Evolutionary conservation across 2,329 filamentous ascomycete genomes (phyloP).

Genomic region (Fusarium albidum): DNA sequence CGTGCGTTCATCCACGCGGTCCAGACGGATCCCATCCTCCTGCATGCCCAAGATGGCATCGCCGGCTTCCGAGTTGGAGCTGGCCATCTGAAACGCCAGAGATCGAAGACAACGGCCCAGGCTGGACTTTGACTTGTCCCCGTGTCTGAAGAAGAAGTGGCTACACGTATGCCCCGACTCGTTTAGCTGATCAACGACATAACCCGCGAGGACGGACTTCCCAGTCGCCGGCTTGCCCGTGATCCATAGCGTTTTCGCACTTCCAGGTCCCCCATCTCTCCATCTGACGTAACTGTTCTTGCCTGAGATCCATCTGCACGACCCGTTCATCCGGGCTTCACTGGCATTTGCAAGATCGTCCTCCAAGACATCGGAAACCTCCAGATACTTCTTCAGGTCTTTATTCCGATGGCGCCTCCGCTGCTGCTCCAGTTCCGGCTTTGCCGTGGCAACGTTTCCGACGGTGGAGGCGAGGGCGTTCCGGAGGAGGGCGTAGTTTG

Average conservation of each 20-base stretch:
- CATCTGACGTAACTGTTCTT: conserved; percentile 22
- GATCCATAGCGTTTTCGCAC: conserved; percentile 20
- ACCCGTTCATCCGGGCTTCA: conserved; percentile 19
- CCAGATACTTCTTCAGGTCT: conserved; percentile 18
- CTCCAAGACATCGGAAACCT: conserved; percentile 19
- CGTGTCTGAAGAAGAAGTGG: conserved; percentile 41
- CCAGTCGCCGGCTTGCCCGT: conserved; percentile 45
- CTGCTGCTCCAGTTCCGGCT: conserved; percentile 2
- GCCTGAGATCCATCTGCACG: conserved; percentile 26
- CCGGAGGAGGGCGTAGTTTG: conserved; percentile 47
- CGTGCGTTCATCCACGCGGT: conserved; percentile 41
- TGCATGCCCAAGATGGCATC: conserved; percentile 36
- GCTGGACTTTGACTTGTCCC: conserved; percentile 30
- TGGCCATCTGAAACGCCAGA: conserved; percentile 44
- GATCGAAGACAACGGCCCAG: conserved; percentile 40
- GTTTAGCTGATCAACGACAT: conserved; percentile 42
- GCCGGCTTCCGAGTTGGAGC: conserved; percentile 27
- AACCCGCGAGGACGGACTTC: conserved; percentile 46
- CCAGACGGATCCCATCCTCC: conserved; percentile 43
- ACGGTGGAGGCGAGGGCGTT: conserved; percentile 40
- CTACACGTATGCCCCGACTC: conserved; percentile 9
- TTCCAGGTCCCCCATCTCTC: conserved; percentile 17
- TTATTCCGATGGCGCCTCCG: conserved; percentile 14
- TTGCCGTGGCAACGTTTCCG: conserved; percentile 12
- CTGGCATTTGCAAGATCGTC: conserved; percentile 19